Conservation (phyloP, 1,139 yeast genomes). For the Trichomonascaceae sp. region DNA sequence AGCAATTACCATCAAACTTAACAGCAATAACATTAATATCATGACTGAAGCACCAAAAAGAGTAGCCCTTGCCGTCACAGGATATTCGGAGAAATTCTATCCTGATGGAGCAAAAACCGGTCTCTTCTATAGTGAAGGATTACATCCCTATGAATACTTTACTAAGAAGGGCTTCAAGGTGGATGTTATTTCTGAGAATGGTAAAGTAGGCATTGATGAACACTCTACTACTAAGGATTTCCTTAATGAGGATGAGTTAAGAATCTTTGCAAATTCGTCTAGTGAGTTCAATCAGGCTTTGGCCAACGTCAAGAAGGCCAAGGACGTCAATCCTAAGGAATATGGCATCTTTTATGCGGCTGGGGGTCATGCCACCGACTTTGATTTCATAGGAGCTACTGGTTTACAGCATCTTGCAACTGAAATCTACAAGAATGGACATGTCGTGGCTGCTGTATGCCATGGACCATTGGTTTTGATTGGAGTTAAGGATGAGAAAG, state of each 20-base stretch:
- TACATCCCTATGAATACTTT: slow-evolving; percentile 50
- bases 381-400: slow-evolving; percentile 50
- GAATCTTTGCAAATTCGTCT: slow-evolving; percentile 35
- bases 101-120: slow-evolving; percentile 54
- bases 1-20: not conserved
- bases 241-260: slow-evolving; percentile 42
- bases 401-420: slow-evolving; percentile 43
- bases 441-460: slow-evolving; percentile 58
- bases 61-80: slow-evolving; percentile 49
- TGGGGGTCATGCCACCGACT: slow-evolving; percentile 60
- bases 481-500: slow-evolving; percentile 40
- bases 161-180: slow-evolving; percentile 45
- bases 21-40: not conserved
- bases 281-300: slow-evolving; percentile 38
- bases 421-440: slow-evolving; percentile 44
- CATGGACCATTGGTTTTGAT: slow-evolving; percentile 59
- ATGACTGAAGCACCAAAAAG: slow-evolving; percentile 21
- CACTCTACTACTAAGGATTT: slow-evolving; percentile 42
- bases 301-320: slow-evolving; percentile 23
- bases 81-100: slow-evolving; percentile 47
- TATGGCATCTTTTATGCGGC: slow-evolving; percentile 53
- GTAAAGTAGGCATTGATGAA: slow-evolving; percentile 49
- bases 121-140: slow-evolving; percentile 48
- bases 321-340: slow-evolving; percentile 36
- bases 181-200: slow-evolving; percentile 52